Evolutionary conservation across 129 eudicot species (phyloP).

Genomic region (Ambrosia trifida): DNA sequence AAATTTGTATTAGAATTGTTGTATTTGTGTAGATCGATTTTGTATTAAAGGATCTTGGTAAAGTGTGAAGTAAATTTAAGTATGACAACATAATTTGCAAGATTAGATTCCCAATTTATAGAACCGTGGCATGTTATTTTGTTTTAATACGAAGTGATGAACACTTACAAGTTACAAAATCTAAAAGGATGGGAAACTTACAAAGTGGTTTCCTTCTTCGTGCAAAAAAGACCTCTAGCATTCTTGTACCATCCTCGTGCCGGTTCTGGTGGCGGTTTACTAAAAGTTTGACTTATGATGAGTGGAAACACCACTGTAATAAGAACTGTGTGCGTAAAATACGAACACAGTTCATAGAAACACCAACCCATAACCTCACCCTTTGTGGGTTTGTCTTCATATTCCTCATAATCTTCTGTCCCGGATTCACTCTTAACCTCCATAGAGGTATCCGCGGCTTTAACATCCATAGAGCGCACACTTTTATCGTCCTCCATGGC

Average conservation of each 20-base stretch:
- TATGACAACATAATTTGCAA: background rate
- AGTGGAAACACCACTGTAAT: slow-evolving; percentile 78
- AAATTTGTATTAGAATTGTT: background rate
- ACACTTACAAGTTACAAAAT: background rate
- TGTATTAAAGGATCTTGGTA: background rate
- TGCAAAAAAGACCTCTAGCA: slow-evolving; percentile 44
- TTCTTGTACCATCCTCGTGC: slow-evolving; percentile 58
- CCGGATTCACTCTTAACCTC: slow-evolving; percentile 52
- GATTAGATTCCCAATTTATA: no score
- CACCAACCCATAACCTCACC: slow-evolving; percentile 72
- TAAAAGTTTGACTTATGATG: slow-evolving; percentile 61
- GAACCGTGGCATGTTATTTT: no score
- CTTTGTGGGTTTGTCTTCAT: slow-evolving; percentile 56
- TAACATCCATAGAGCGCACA: slow-evolving; percentile 15
- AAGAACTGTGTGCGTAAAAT: slow-evolving; percentile 71
- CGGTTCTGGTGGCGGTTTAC: slow-evolving; percentile 42
- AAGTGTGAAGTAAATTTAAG: no score
- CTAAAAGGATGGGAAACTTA: slow-evolving; percentile 38
- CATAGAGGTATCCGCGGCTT: slow-evolving; percentile 24
- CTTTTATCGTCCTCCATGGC: slow-evolving; percentile 44
- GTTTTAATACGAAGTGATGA: no score
- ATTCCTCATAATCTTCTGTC: slow-evolving; percentile 39
- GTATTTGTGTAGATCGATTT: background rate
- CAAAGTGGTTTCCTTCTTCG: slow-evolving; percentile 51
- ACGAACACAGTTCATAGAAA: slow-evolving; percentile 69